Evolutionary conservation across 129 eudicot species (phyloP).

Genomic region (Apium graveolens): DNA sequence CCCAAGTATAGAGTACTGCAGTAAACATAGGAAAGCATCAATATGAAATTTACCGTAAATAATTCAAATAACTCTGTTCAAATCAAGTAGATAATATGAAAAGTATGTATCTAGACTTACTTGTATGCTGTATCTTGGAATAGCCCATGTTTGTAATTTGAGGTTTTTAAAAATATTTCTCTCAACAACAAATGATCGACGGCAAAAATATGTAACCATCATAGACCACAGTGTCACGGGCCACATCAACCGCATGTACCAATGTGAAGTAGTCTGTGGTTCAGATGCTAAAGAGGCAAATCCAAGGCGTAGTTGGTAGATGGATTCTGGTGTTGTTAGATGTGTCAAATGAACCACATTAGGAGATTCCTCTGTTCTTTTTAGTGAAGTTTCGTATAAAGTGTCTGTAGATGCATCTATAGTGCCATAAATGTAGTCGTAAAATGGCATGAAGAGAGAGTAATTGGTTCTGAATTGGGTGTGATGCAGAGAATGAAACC

Average conservation of each 20-base stretch:
- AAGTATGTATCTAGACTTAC: not conserved
- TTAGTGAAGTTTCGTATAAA: constrained; percentile 39
- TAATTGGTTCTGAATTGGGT: constrained; percentile 76
- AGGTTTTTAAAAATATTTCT: not conserved
- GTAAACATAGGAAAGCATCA: not conserved
- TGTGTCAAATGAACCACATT: constrained; percentile 57
- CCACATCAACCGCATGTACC: constrained; percentile 7
- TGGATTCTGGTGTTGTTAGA: constrained; percentile 53
- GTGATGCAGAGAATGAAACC: constrained; percentile 78
- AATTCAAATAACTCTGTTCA: not conserved
- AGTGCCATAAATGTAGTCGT: constrained; percentile 62
- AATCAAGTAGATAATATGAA: not conserved
- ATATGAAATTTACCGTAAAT: not conserved
- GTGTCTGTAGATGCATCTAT: constrained; percentile 44
- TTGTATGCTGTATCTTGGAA: constrained; percentile 1
- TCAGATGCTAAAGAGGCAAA: constrained; percentile 39
- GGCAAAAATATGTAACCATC: not conserved
- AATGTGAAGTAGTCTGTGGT: not conserved
- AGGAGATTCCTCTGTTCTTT: constrained; percentile 39
- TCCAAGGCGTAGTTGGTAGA: constrained; percentile 45
- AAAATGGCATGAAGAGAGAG: constrained; percentile 71
- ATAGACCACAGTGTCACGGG: constrained; percentile 1
- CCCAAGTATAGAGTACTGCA: constrained; percentile 38
- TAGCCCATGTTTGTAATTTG: constrained; percentile 5
- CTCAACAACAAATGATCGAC: constrained; percentile 3